Evolutionary conservation across 2,329 filamentous ascomycete genomes (phyloP), one percentile per base, ranked within the genome.

Genomic region (Xylaria polymorpha): DNA sequence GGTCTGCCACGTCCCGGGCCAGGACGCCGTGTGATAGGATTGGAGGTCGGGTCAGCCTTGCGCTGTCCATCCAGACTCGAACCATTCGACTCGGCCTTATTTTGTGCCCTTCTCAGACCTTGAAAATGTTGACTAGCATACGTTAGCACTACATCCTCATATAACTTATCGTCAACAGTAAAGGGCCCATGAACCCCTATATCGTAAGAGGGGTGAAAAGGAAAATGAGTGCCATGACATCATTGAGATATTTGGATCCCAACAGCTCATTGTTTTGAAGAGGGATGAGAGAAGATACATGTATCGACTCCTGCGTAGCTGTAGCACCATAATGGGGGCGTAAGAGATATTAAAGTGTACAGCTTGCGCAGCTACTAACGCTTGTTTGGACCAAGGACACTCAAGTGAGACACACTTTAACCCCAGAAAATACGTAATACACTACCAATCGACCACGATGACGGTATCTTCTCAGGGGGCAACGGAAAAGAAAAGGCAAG

Each of bases 1-100:
- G 86, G 85, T 7, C 87, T 82, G 1, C 86, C 86, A 53, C 87
- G 83, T 14, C 87, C 87, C 3, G 87, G 87, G 0, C 87, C 87
- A 4, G 87, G 87, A 32, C 87, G 83, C 18, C 87, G 82, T n/a
- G 86, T 89, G 73, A 89, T 88, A 60, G 87, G 87, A 66, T 89
- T 88, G 71, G 81, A 62, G 0, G 84, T 85, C 9, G 87, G 87
- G 73, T 89, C 87, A 64, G 80, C 48, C 67, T 80, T 83, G 50
- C 80, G 78, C 25, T 81, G 72, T 50, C 69, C 80, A 22, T 84
- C 81, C 10, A 74, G 68, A 32, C 70, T 55, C 25, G 75, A 65
- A 9, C 81, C 79, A 67, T 79, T 81, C 5, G 79, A 44, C 43
- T 87, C 86, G 20, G 81, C 76, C 74, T 88, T 88, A 72, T 86